Evolutionary conservation across 2,329 filamentous ascomycete species (phyloP).

Genomic region (Aspergillus felis): DNA sequence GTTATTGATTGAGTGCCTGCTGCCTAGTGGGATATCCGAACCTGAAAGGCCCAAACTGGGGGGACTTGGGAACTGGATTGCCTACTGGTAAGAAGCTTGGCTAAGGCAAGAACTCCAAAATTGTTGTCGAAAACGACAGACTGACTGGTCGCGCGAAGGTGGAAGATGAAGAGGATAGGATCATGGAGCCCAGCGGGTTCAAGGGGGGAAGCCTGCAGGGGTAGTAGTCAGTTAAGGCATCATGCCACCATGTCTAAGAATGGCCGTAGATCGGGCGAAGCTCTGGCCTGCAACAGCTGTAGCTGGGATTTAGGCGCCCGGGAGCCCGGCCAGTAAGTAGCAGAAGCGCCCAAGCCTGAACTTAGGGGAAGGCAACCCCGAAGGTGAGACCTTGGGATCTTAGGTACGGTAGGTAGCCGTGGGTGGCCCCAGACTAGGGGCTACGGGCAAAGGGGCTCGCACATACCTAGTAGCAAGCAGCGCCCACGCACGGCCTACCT

Average conservation of each 20-base stretch:
- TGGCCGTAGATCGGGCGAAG: neutral
- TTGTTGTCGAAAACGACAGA: no score
- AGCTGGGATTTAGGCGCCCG: neutral
- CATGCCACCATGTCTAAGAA: neutral
- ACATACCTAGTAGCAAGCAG: no score
- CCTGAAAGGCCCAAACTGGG: neutral
- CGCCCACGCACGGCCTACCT: no score
- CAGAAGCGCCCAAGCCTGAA: neutral
- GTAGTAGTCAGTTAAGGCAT: neutral
- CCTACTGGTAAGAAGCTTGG: no score
- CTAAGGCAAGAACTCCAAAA: no score
- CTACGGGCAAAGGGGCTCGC: no score
- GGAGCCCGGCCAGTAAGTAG: neutral
- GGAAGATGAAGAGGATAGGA: neutral
- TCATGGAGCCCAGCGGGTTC: neutral
- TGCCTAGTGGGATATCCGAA: neutral
- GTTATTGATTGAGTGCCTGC: neutral
- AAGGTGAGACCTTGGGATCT: neutral
- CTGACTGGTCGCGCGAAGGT: no score
- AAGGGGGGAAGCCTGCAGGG: neutral
- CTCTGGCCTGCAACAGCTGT: neutral
- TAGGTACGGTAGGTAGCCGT: no score
- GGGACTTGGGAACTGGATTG: no score
- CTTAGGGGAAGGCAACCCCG: neutral
- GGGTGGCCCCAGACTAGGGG: no score